Evolutionary conservation across 371 early-diverging fungal species (phyloP), one percentile per base, ranked within the genome.

Genomic region (Apophysomyces sp.): DNA sequence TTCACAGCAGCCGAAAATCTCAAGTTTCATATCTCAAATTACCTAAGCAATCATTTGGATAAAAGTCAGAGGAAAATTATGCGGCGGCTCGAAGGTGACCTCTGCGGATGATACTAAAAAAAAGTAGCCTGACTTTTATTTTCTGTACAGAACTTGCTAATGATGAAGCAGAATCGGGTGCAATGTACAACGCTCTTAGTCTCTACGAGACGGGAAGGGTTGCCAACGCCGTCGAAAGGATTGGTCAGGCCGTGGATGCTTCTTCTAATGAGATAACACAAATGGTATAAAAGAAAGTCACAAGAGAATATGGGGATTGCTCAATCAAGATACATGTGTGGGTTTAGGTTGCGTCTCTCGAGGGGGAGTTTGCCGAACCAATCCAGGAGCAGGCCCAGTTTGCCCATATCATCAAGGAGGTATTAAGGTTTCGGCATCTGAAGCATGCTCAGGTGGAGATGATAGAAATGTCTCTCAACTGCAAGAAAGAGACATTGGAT

Each of bases 181-280:
- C 91, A 3, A 72, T 84, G 0, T 91, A 92, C 72, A 96, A 96
- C 60, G 93, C 88, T 27, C 91, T 94, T 74, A 94, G 94, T 40
- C 82, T 96, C 49, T 80, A 80, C 58, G 95, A 94, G 53, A 66
- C 58, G 24, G 81, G 76, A 1, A 63, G 67, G 13, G 71, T 94
- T 13, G 81, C 91, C 1, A 83, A 80, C 9, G 90, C 88, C 0
- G 87, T 94, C 57, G 96, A 96, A 67, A 80, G 84, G 60, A 74
- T 90, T 34, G 95, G 95, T 1, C 89, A 91, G 65, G 92, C 94
- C 2, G 80, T 91, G 3, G 94, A 96, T 65, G 77, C 81, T 29
- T 85, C 89, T 15, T 87, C 84, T 56, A 77, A 86, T 32, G 81
- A 86, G 21, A 86, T 86, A n/a, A 78, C 78, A 32, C 68, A 75